Evolutionary conservation across 306 rosid species (phyloP).

Genomic region (Rubus parviflorus): DNA sequence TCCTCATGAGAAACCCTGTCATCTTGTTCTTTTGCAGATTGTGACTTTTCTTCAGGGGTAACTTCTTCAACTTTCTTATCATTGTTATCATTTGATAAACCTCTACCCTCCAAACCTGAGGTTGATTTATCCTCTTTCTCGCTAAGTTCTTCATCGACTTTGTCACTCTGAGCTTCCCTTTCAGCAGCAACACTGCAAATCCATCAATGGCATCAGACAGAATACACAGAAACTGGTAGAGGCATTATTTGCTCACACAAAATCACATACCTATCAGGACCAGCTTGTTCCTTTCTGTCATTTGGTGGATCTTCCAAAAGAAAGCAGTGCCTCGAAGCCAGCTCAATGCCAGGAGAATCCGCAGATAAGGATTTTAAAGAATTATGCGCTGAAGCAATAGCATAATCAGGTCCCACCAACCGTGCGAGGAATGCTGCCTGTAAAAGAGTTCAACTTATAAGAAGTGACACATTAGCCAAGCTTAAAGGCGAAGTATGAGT

Average conservation of each 20-base stretch:
- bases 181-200: conserved; percentile 42
- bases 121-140: conserved; percentile 43
- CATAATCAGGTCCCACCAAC: conserved; percentile 75
- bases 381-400: conserved; percentile 73
- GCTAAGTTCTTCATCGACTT: conserved; percentile 30
- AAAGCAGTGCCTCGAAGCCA: conserved; percentile 77
- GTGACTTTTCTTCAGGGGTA: conserved; percentile 44
- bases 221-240: conserved; percentile 19
- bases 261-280: conserved; percentile 54
- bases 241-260: conserved; percentile 29
- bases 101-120: conserved; percentile 36
- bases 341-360: conserved; percentile 61
- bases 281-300: conserved; percentile 47
- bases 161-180: conserved; percentile 42
- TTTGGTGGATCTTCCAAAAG: conserved; percentile 76
- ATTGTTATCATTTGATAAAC: conserved; percentile 33
- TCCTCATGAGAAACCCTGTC: conserved; percentile 28
- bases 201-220: conserved; percentile 30
- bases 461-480: conserved; percentile 1
- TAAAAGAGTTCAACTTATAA: conserved; percentile 23
- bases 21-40: conserved; percentile 43
- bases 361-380: conserved; percentile 65
- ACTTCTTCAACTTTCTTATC: conserved; percentile 38
- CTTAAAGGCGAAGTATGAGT: background rate
- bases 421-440: conserved; percentile 80